Base-by-base conservation (phyloP, 2,329 filamentous ascomycete genomes). In the Alternaria panax region DNA sequence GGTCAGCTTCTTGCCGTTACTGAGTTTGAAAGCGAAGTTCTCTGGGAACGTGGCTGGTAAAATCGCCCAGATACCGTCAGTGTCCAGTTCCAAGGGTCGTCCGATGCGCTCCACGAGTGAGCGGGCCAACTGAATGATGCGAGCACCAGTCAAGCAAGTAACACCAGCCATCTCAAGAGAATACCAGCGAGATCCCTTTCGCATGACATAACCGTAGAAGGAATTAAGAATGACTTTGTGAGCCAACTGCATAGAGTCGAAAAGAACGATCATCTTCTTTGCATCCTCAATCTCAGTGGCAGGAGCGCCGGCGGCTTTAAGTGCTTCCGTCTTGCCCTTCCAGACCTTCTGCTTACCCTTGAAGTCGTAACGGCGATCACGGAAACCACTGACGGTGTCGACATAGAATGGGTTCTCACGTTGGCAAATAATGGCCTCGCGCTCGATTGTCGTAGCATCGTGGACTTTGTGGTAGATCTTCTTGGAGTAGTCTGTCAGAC, bases 401-500 rank as follows among this genome's bases (percentile, higher is more conserved):
- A 99, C 94, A 73, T 99, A 99, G 77, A 99, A 99, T 0, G 95
- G 95, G 62, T 99, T 99, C 75, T 99, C 95, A 64, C 95, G 87
- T 75, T 99, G 95, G 73, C 95, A 99, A 71, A 99, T 98, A 75
- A 99, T 97, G 11, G 96, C 95, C 78, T 99, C 95, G 54, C 93
- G 88, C 63, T 95, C 90, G 59, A 96, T 95, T 0, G 92, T 98
- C 50, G 90, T 96, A 12, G 92, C 91, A 63, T 98, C 95, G 78
- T 96, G 93, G 60, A 99, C 98, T 78, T 98, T 99, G 84, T 99
- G 95, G 75, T 99, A 99, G 64, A 99, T 96, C 80, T 99, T 99
- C 78, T 98, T 96, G 73, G 92, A 96, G 81, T 96, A 99, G 32
- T 93, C 86, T 65, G 94, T 92, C 47, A 99, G 82, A 32, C 95